These are phyloP conservation scores for Ampelocalamus luodianensis DNA, from an alignment of 176 grass and related monocot genomes.

Conservation along the genomic window DNA sequence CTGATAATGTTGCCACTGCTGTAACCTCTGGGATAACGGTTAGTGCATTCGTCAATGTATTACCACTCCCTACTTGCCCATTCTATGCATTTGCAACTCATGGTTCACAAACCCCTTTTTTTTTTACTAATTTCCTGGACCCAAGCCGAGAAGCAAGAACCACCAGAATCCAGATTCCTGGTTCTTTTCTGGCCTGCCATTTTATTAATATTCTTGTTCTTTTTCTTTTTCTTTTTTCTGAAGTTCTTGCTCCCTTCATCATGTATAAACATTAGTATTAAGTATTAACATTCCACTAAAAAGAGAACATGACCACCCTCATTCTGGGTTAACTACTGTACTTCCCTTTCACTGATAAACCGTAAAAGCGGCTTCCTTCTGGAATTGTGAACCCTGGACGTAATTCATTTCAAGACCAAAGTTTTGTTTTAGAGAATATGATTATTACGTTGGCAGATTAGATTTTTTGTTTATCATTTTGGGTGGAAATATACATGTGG, in stretches of 20 bases:
- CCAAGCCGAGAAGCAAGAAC: not conserved
- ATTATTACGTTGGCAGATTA: not conserved
- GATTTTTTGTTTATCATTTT: not conserved
- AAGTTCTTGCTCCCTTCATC: not conserved
- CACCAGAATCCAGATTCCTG: not conserved
- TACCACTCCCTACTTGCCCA: not conserved
- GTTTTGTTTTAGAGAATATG: not conserved
- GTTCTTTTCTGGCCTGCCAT: not conserved
- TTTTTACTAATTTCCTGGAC: not conserved
- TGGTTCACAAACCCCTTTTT: not conserved
- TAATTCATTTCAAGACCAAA: not conserved
- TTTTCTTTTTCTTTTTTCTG: not conserved
- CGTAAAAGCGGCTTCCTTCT: not conserved
- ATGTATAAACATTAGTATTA: not conserved
- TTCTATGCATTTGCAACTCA: conserved; percentile 29
- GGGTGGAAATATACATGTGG: conserved; percentile 16
- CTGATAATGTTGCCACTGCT: conserved; percentile 28
- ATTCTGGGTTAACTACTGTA: not conserved
- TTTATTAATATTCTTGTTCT: not conserved
- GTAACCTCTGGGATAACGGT: conserved; percentile 38
- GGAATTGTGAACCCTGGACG: not conserved
- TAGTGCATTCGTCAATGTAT: conserved; percentile 32
- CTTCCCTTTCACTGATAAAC: conserved; percentile 6
- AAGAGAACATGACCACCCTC: not conserved
- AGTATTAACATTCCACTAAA: not conserved